Evolutionary conservation across 2,329 filamentous ascomycete genomes (phyloP).

Genomic region (Dactylellina parvicollis): DNA sequence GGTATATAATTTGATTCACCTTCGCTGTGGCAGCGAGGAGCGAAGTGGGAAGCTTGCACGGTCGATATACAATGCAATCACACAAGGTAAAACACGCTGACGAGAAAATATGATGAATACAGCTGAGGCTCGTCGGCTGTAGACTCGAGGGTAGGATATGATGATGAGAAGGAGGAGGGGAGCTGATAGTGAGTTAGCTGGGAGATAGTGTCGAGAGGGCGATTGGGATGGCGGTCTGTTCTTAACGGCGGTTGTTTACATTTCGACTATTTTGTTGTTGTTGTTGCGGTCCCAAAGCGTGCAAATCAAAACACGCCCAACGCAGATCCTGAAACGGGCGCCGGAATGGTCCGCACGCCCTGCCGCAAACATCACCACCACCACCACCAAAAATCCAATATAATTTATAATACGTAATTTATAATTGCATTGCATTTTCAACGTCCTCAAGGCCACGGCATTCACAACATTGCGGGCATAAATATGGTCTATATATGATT

Average conservation of each 20-base stretch:
- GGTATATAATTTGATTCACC: not conserved
- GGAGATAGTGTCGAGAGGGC: not conserved
- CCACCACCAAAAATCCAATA: not conserved
- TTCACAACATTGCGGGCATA: too few relatives aligned
- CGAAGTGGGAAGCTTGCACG: not conserved
- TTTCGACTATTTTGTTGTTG: constrained; percentile 40
- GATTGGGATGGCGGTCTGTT: constrained; percentile 6
- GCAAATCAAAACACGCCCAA: constrained; percentile 53
- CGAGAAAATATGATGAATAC: constrained; percentile 4
- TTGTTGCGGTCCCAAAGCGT: constrained; percentile 46
- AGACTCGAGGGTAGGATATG: too few relatives aligned
- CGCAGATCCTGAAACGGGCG: constrained; percentile 12
- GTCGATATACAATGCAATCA: constrained; percentile 6
- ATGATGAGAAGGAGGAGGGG: too few relatives aligned
- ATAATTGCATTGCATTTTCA: too few relatives aligned
- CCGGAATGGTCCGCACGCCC: not conserved
- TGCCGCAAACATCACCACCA: constrained; percentile 1
- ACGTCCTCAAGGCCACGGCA: too few relatives aligned
- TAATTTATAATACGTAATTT: too few relatives aligned
- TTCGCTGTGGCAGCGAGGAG: constrained; percentile 21
- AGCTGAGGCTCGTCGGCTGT: constrained; percentile 33
- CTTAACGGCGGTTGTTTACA: constrained; percentile 36
- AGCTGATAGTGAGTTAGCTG: not conserved
- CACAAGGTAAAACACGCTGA: not conserved
- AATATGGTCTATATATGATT: too few relatives aligned